Percentiles rank a stretch among this genome's conserved stretches.
phyloP scores from a whole-genome alignment of 2,329 filamentous ascomycete species.

The Lizonia empirigonia region DNA sequence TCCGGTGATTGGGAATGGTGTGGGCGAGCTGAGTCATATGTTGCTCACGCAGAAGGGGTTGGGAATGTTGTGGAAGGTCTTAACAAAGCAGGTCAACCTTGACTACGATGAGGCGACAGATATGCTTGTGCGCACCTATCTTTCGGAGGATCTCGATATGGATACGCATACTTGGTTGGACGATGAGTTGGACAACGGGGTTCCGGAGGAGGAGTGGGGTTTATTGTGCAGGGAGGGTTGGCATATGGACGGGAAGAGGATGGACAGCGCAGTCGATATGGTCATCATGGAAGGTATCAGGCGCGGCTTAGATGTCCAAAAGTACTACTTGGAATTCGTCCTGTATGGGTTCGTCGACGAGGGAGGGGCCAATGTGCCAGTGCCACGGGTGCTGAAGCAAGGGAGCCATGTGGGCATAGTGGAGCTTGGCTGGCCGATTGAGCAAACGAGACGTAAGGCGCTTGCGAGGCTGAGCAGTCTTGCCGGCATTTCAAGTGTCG shows the following conservation, averaged over 20 bases:
- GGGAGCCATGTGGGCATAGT: constrained; percentile 48
- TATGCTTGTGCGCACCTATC: constrained; percentile 29
- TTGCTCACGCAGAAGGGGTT: constrained; percentile 63
- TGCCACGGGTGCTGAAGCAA: constrained; percentile 57
- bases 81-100: constrained; percentile 61
- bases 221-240: constrained; percentile 50
- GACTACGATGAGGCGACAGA: constrained; percentile 34
- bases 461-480: background rate
- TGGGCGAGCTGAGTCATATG: constrained; percentile 46
- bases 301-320: constrained; percentile 60
- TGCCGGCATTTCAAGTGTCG: background rate
- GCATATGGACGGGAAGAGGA: constrained; percentile 62
- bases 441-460: background rate
- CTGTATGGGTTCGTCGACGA: constrained; percentile 66
- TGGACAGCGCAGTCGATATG: constrained; percentile 47
- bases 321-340: constrained; percentile 62
- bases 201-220: constrained; percentile 43
- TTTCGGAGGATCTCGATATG: constrained; percentile 25
- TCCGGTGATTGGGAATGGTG: constrained; percentile 61
- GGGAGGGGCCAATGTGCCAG: constrained; percentile 55
- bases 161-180: constrained; percentile 28
- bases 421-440: constrained; percentile 4
- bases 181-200: constrained; percentile 30
- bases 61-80: constrained; percentile 33
- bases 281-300: constrained; percentile 59